Conservation (phyloP, 352 stramenopile species). For the Pythium graminicola region DNA sequence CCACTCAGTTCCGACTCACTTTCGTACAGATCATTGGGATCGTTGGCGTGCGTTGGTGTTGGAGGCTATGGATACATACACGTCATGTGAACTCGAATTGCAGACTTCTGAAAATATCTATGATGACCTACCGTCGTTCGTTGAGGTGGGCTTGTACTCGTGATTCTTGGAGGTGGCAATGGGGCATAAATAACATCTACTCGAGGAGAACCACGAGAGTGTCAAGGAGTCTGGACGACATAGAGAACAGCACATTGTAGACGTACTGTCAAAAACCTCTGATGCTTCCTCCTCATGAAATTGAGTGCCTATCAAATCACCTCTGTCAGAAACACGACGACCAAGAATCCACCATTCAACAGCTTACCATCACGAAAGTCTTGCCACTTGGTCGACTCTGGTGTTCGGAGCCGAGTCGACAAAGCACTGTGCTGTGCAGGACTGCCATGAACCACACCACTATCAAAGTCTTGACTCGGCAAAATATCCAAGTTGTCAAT, state of each 20-base stretch:
- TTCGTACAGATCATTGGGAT: constrained; percentile 24
- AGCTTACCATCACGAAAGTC: constrained; percentile 18
- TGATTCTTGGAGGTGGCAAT: background rate
- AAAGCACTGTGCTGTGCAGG: background rate
- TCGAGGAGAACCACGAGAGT: background rate
- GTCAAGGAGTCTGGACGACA: too few relatives aligned
- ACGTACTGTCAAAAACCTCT: constrained; percentile 66
- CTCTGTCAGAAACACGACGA: constrained; percentile 7
- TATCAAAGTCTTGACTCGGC: constrained; percentile 51
- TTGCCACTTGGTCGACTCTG: constrained; percentile 7
- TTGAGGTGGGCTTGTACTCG: background rate
- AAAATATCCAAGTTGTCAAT: constrained; percentile 58
- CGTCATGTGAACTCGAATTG: too few relatives aligned
- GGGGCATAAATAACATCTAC: constrained; percentile 60
- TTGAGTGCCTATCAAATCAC: constrained; percentile 30
- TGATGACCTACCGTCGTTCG: background rate
- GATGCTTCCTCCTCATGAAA: constrained; percentile 47
- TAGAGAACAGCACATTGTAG: background rate
- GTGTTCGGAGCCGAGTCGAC: background rate
- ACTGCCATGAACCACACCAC: background rate
- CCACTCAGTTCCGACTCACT: constrained; percentile 39
- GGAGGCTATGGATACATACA: too few relatives aligned
- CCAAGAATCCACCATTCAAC: background rate
- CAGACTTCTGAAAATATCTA: too few relatives aligned
- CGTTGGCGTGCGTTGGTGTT: background rate